Percentiles rank a stretch among this genome's conserved stretches.
Evolutionary conservation across 805 yeast species (phyloP).

Genomic region (Candida succiphila): DNA sequence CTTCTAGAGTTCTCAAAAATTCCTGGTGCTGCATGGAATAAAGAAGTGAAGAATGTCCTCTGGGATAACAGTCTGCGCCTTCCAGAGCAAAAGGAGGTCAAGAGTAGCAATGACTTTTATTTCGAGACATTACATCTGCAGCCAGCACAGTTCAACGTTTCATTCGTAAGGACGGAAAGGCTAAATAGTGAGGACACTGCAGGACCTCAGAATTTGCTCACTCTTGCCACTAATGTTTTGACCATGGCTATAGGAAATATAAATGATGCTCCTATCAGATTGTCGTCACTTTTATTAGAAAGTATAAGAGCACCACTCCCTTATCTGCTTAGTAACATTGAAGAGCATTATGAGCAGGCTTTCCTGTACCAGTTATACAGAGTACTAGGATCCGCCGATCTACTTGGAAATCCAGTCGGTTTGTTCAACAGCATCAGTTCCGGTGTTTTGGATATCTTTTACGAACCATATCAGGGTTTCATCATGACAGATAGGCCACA

Average conservation of each 20-base stretch:
- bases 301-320: constrained; percentile 83
- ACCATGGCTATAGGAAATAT: constrained; percentile 97
- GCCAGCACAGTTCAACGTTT: constrained; percentile 79
- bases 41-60: constrained; percentile 24
- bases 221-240: constrained; percentile 72
- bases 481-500: constrained; percentile 92
- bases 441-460: constrained; percentile 92
- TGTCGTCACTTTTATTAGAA: constrained; percentile 81
- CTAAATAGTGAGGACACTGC: constrained; percentile 52
- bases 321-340: constrained; percentile 55
- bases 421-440: constrained; percentile 86
- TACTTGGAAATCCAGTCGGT: constrained; percentile 96
- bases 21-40: constrained; percentile 77
- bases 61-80: constrained; percentile 55
- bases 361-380: constrained; percentile 87
- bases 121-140: constrained; percentile 90
- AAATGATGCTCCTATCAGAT: constrained; percentile 89
- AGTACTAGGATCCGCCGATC: constrained; percentile 91
- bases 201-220: constrained; percentile 51
- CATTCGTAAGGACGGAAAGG: constrained; percentile 85
- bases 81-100: constrained; percentile 56
- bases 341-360: constrained; percentile 86
- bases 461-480: constrained; percentile 95
- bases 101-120: constrained; percentile 61
- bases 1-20: constrained; percentile 69